Conservation (phyloP, 129 eudicot species). For the Chrysanthemum makinoi region DNA sequence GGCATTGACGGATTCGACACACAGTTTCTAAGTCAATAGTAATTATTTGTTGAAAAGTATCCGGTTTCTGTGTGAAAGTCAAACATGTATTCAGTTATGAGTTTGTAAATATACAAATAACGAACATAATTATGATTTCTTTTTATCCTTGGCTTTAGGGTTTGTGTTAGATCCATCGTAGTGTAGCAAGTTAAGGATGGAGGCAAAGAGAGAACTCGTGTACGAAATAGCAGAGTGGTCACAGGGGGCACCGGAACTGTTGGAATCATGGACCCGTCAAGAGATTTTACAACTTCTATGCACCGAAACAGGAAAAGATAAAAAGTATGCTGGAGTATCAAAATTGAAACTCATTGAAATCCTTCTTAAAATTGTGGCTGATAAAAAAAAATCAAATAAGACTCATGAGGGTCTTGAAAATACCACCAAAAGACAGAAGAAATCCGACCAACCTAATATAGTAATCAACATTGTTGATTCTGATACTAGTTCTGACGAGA, state of each 20-base stretch:
- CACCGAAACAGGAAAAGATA: conserved; percentile 75
- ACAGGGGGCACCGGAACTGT: conserved; percentile 54
- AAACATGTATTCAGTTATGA: conserved; percentile 2
- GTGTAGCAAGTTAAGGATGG: conserved; percentile 53
- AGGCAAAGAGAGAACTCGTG: conserved; percentile 62
- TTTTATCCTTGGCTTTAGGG: conserved; percentile 34
- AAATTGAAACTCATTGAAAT: conserved; percentile 63
- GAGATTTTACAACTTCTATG: conserved; percentile 61
- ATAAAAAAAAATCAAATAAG: conserved; percentile 29
- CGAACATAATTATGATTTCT: conserved; percentile 14
- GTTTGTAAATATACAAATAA: background rate
- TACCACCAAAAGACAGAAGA: conserved; percentile 54
- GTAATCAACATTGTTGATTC: conserved; percentile 14
- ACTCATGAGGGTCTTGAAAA: conserved; percentile 12
- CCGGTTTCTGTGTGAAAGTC: background rate
- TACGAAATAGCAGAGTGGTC: conserved; percentile 59
- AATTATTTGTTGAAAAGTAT: background rate
- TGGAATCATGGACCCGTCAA: conserved; percentile 78
- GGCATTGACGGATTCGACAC: background rate
- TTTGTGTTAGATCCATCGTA: conserved; percentile 51
- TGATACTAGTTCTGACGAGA: conserved; percentile 17
- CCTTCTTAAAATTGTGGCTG: conserved; percentile 62
- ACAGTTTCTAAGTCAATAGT: background rate
- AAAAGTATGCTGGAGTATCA: conserved; percentile 69
- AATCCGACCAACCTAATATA: conserved; percentile 23